Evolutionary conservation across 345 rosid species (phyloP).

Genomic region (Moricandia arvensis): DNA sequence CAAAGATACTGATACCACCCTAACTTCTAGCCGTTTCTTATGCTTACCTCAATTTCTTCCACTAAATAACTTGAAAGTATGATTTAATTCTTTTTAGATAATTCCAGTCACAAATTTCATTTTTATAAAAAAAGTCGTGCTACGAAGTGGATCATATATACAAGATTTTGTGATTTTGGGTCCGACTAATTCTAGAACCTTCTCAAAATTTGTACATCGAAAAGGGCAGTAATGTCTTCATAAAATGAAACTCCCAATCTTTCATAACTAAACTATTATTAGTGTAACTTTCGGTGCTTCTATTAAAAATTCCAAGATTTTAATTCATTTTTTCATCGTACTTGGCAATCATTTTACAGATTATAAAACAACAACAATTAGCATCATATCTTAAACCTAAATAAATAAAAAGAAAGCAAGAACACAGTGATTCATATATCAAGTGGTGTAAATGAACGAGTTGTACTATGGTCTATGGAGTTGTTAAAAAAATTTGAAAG

Average conservation of each 20-base stretch:
- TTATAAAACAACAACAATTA: not conserved
- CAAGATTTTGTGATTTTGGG: not conserved
- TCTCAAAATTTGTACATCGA: not conserved
- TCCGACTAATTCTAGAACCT: not conserved
- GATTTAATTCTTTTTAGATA: not conserved
- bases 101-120: no score
- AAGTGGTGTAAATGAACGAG: conserved; percentile 2
- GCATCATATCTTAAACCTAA: not conserved
- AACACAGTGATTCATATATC: not conserved
- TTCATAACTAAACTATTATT: not conserved
- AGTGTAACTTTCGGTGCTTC: not conserved
- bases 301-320: not conserved
- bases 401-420: no score
- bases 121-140: not conserved
- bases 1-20: conserved; percentile 6
- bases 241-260: not conserved
- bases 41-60: not conserved
- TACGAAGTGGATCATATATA: not conserved
- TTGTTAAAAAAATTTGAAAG: conserved; percentile 6
- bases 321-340: not conserved
- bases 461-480: not conserved
- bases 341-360: conserved; percentile 6
- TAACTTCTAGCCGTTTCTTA: conserved; percentile 25
- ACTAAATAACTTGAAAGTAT: not conserved
- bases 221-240: not conserved